Base-by-base conservation (phyloP, 108 stramenopile genomes). In the Stephanodiscus triporus region DNA sequence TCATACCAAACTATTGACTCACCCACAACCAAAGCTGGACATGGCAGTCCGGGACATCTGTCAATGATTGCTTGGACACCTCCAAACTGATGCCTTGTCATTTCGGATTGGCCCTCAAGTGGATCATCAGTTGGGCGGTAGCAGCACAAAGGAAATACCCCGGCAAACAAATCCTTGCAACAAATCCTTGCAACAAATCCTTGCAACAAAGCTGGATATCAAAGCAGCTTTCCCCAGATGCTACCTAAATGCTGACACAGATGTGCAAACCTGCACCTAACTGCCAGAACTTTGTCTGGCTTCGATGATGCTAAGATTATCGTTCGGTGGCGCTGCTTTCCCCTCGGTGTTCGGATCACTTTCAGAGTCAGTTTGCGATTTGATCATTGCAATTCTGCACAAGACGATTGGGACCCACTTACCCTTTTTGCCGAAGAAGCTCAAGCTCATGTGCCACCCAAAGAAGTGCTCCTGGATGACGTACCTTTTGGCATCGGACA, bases 281-380 rank as follows among this genome's bases (percentile, higher is more conserved):
- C 50, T 72, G 1, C 65, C 75, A 20, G 30, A 67, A 0, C 2
- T 30, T 11, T 20, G 42, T 19, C 20, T 78, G 32, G 70, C 55
- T 14, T 9, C 30, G 27, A 42, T 72, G 14, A 19, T 42, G 17
- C 49, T 63, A 2, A 4, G 77, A 24, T 70, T 72, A 2, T 56
- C 77, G 0, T 78, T 78, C 6, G 77, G 77, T 0, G 77, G 77
- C 4, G 34, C 60, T 4, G 63, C 63, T 36, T 24, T 70, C 50
- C 77, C 77, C 1, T 64, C 14, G 17, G 70, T 65, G 56, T 78
- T 53, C 38, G 54, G 77, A 0, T 27, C 24, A 27, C 3, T 73
- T 10, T 58, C 78, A 22, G 77, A 78, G 27, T 43, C 77, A 6
- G 36, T 78, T 50, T 66, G 70, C 20, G 47, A 77, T 22, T 30